phyloP scores from a whole-genome alignment of 805 yeast species.

The Wilhelminamyces savonicus region DNA sequence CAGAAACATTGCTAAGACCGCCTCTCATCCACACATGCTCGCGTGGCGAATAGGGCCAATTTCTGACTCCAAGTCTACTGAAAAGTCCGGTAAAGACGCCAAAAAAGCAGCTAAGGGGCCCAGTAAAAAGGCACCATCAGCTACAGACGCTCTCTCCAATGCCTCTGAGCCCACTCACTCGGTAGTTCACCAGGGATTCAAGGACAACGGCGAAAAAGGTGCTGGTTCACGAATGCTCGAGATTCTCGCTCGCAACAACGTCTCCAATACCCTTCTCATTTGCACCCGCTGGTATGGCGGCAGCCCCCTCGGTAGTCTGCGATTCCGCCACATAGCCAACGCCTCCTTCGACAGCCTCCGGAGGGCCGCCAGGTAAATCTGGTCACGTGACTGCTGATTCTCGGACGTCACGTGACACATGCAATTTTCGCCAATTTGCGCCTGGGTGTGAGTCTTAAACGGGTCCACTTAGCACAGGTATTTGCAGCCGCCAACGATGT shows the following conservation, averaged over 20 bases:
- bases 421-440: too few species aligned
- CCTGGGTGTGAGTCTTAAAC: too few species aligned
- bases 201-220: constrained; percentile 72
- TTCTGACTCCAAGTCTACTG: constrained; percentile 1
- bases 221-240: constrained; percentile 56
- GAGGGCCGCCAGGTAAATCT: constrained; percentile 1
- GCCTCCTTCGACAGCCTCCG: constrained; percentile 48
- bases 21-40: constrained; percentile 66
- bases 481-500: too few species aligned
- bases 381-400: too few species aligned
- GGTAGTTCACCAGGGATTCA: constrained; percentile 44
- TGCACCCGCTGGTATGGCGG: constrained; percentile 86
- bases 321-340: constrained; percentile 63
- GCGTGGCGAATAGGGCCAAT: constrained; percentile 59
- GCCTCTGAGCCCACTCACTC: constrained; percentile 13
- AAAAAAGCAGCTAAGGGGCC: neutral
- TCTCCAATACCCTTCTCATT: constrained; percentile 54
- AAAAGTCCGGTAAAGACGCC: constrained; percentile 2
- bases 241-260: constrained; percentile 41
- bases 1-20: constrained; percentile 42
- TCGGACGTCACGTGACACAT: too few species aligned
- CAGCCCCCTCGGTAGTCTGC: constrained; percentile 58
- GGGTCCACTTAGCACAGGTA: too few species aligned
- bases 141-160: neutral
- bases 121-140: neutral